phyloP scores from a whole-genome alignment of 352 stramenopile genomes.

The Phytophthora melonis region DNA sequence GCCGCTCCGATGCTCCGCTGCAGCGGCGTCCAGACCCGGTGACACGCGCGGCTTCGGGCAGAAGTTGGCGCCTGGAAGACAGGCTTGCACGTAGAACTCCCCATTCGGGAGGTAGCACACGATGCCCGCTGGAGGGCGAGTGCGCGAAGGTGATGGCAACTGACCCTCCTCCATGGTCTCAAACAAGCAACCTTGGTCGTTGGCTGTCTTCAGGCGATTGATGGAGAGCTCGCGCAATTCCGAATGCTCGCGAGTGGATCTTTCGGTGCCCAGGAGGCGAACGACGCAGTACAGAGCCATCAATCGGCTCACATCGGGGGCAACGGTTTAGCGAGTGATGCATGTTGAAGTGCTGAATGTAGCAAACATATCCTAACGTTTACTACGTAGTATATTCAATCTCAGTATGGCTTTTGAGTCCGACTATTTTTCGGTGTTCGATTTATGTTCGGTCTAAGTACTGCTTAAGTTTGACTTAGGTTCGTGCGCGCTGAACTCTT shows the following conservation, averaged over 20 bases:
- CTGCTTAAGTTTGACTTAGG: too few species aligned
- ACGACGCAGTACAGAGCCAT: constrained; percentile 12
- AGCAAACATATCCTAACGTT: too few species aligned
- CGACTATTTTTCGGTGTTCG: too few species aligned
- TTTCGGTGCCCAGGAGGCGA: constrained; percentile 13
- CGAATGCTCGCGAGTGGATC: constrained; percentile 12
- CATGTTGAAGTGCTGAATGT: too few species aligned
- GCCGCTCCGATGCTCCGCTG: not conserved
- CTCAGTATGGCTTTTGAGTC: too few species aligned
- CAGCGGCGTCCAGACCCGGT: not conserved
- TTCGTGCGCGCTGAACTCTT: too few species aligned
- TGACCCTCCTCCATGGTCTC: not conserved
- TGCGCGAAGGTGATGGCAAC: not conserved
- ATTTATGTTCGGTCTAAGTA: too few species aligned
- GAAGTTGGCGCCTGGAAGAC: constrained; percentile 3
- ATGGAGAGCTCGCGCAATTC: constrained; percentile 18
- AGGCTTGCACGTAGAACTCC: constrained; percentile 21
- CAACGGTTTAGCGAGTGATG: not conserved
- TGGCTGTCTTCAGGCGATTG: constrained; percentile 19
- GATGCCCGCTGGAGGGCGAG: not conserved
- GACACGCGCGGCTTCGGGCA: not conserved
- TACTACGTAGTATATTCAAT: too few species aligned
- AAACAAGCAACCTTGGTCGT: not conserved
- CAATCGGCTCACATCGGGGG: constrained; percentile 5
- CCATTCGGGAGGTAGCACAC: constrained; percentile 7